These are phyloP conservation scores for Casaregolazyma lundiana DNA, from an alignment of 1,139 yeast species.

Conservation along the genomic window DNA sequence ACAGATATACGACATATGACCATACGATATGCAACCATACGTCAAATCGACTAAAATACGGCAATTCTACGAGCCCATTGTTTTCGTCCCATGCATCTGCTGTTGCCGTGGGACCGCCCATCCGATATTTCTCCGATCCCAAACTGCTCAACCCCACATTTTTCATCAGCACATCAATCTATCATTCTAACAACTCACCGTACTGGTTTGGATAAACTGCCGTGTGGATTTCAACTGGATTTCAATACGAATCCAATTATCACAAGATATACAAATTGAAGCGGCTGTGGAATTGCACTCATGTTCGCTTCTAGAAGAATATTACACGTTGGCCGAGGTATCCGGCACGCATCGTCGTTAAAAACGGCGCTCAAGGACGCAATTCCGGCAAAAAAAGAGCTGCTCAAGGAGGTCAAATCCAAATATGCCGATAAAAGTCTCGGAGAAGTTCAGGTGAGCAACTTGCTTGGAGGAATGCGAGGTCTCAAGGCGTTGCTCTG, in stretches of 20 bases:
- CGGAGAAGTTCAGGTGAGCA: constrained; percentile 44
- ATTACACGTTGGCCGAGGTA: constrained; percentile 15
- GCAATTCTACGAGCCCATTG: too few species aligned
- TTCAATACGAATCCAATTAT: too few species aligned
- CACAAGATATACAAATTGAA: not conserved
- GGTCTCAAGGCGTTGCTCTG: constrained; percentile 48
- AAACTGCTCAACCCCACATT: not conserved
- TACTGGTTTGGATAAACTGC: too few species aligned
- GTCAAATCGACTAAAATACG: too few species aligned
- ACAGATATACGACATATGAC: too few species aligned
- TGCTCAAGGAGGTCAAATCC: constrained; percentile 38
- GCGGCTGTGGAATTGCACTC: not conserved
- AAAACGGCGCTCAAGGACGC: constrained; percentile 38
- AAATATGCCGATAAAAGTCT: constrained; percentile 33
- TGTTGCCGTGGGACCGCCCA: too few species aligned
- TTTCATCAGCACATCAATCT: too few species aligned
- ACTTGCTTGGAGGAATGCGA: constrained; percentile 53
- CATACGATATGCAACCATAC: too few species aligned
- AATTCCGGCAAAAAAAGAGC: constrained; percentile 42
- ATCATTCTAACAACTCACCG: too few species aligned
- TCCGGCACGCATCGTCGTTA: constrained; percentile 24
- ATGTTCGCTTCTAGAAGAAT: constrained; percentile 8
- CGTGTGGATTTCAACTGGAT: too few species aligned
- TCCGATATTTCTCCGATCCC: not conserved
- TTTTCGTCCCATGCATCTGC: too few species aligned